These are phyloP conservation scores for Lodderomyces oxycetoniae DNA, from an alignment of 1,139 yeast species.

Conservation along the genomic window DNA sequence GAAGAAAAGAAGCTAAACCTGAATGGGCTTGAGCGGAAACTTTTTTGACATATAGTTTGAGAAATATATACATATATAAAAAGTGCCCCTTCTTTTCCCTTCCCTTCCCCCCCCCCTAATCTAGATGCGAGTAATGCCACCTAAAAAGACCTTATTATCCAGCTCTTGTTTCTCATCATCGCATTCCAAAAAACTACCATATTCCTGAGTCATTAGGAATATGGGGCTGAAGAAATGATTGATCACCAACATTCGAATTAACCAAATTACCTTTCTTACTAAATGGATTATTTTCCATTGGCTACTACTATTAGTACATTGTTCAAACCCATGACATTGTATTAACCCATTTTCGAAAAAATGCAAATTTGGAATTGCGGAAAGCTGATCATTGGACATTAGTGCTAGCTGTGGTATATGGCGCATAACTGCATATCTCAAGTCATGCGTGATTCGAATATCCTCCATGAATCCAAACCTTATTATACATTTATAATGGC, in stretches of 20 bases:
- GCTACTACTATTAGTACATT: conserved; percentile 13
- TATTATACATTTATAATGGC: conserved; percentile 43
- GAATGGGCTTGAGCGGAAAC: conserved; percentile 37
- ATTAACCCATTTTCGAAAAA: conserved; percentile 35
- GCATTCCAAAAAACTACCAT: conserved; percentile 22
- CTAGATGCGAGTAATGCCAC: conserved; percentile 22
- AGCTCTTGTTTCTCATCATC: conserved; percentile 22
- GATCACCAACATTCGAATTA: conserved; percentile 20
- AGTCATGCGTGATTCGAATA: conserved; percentile 23
- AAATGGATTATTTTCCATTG: conserved; percentile 16
- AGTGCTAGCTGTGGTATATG: conserved; percentile 20
- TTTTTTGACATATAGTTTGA: background rate
- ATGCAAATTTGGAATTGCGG: conserved; percentile 25
- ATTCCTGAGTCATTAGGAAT: conserved; percentile 23
- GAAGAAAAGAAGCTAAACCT: conserved; percentile 27
- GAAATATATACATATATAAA: too few relatives aligned
- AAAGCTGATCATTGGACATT: conserved; percentile 9
- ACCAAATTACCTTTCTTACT: conserved; percentile 13
- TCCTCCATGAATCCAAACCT: conserved; percentile 47
- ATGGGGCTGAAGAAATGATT: conserved; percentile 29
- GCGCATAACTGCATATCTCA: conserved; percentile 24
- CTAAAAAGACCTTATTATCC: conserved; percentile 25
- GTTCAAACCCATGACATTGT: conserved; percentile 21
- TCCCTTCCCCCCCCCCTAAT: background rate
- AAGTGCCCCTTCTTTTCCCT: background rate